These are phyloP conservation scores for Elaeis oleifera DNA, from an alignment of 202 grass and related monocot genomes.

Conservation along the genomic window DNA sequence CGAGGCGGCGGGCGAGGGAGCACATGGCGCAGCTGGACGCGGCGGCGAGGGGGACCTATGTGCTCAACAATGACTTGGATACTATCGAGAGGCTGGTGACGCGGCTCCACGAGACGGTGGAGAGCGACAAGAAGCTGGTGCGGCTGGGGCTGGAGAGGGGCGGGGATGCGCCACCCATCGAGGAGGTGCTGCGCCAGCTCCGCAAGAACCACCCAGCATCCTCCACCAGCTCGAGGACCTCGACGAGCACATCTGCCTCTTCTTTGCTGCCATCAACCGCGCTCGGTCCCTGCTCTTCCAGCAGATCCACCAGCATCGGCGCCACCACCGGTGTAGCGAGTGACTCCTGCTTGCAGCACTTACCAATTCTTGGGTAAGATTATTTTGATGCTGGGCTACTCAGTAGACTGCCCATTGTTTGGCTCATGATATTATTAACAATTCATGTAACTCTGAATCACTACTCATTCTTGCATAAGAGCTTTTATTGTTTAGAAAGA, in stretches of 20 bases:
- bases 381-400: too few species aligned
- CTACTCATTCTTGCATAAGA: too few species aligned
- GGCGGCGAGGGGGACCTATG: constrained; percentile 67
- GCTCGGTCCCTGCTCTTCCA: constrained; percentile 60
- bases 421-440: too few species aligned
- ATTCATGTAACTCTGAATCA: too few species aligned
- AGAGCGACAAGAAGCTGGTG: constrained; percentile 71
- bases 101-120: constrained; percentile 62
- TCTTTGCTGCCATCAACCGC: constrained; percentile 67
- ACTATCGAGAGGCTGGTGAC: constrained; percentile 74
- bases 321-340: neutral
- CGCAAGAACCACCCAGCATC: constrained; percentile 62
- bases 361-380: neutral
- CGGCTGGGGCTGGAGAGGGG: constrained; percentile 52
- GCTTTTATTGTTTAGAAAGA: too few species aligned
- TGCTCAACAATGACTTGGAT: constrained; percentile 65
- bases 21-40: constrained; percentile 71
- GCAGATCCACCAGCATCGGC: constrained; percentile 35
- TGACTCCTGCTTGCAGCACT: neutral
- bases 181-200: constrained; percentile 68
- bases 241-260: constrained; percentile 86
- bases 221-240: constrained; percentile 63
- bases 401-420: too few species aligned
- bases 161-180: constrained; percentile 63
- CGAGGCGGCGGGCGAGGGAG: constrained; percentile 39